Evolutionary conservation across 2,329 filamentous ascomycete genomes (phyloP).

Genomic region (Sporothrix phasma): DNA sequence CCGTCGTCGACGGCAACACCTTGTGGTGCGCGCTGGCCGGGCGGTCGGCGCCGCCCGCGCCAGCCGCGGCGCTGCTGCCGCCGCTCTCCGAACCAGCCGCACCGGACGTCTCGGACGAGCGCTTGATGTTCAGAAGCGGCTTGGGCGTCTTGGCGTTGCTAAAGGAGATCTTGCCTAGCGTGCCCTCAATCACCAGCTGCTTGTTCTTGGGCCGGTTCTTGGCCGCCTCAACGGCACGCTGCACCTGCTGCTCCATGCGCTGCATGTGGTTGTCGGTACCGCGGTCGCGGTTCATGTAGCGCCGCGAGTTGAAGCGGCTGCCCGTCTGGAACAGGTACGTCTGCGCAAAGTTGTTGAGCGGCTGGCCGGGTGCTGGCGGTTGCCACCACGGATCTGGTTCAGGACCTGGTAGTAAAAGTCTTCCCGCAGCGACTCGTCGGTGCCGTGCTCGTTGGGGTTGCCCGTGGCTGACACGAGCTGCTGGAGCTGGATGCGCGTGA

Average conservation of each 20-base stretch:
- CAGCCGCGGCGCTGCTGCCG: background rate
- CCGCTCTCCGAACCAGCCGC: slow-evolving; percentile 33
- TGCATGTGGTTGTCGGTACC: slow-evolving; percentile 96
- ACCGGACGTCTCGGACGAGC: slow-evolving; percentile 25
- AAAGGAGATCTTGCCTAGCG: slow-evolving; percentile 94
- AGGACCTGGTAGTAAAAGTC: slow-evolving; percentile 99
- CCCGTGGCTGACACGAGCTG: slow-evolving; percentile 90
- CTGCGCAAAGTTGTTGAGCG: slow-evolving; percentile 90
- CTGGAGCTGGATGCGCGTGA: slow-evolving; percentile 93
- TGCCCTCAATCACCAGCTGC: slow-evolving; percentile 91
- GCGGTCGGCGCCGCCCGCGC: background rate
- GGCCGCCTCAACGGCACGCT: slow-evolving; percentile 90
- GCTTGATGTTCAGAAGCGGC: slow-evolving; percentile 90
- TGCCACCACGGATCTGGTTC: slow-evolving; percentile 82
- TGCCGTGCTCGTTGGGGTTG: slow-evolving; percentile 68
- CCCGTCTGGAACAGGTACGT: slow-evolving; percentile 96
- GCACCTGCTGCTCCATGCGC: slow-evolving; percentile 98
- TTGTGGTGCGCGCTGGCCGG: slow-evolving; percentile 24
- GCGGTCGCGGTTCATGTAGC: slow-evolving; percentile 56
- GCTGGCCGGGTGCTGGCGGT: slow-evolving; percentile 88
- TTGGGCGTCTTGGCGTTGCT: slow-evolving; percentile 98
- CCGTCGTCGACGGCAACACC: slow-evolving; percentile 12
- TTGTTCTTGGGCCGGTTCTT: slow-evolving; percentile 98
- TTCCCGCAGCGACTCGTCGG: slow-evolving; percentile 72
- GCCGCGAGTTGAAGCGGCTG: slow-evolving; percentile 62